These are phyloP conservation scores for Pseudogymnoascus sp. DNA, from an alignment of 2,329 filamentous ascomycete species.

Conservation along the genomic window DNA sequence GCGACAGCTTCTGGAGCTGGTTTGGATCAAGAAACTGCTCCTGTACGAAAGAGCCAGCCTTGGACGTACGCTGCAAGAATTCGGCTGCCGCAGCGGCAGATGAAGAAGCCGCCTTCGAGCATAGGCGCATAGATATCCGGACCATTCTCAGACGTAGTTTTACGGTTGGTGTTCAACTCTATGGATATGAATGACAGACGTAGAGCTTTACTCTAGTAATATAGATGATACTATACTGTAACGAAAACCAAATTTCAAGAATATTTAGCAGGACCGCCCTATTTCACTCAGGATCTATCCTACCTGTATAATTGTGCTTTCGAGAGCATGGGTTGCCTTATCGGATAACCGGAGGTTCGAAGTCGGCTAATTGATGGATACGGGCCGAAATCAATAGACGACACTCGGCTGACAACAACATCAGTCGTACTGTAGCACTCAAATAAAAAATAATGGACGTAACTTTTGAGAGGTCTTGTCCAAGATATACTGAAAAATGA, in stretches of 20 bases:
- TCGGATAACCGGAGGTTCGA: not conserved
- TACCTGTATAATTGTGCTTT: not conserved
- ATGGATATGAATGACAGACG: not conserved
- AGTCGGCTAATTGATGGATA: not conserved
- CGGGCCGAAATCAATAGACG: not conserved
- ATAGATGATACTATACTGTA: not conserved
- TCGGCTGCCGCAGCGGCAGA: not conserved
- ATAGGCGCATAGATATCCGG: not conserved
- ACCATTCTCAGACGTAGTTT: not conserved
- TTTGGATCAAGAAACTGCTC: constrained; percentile 54
- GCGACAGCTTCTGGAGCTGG: constrained; percentile 54
- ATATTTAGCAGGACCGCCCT: not conserved
- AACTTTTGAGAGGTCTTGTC: not conserved
- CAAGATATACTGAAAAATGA: not conserved
- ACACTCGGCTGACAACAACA: not conserved
- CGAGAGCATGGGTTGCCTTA: not conserved
- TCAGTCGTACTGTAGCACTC: not conserved
- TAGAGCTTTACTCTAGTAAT: not conserved
- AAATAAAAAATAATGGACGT: not conserved
- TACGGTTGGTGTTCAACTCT: too few relatives aligned
- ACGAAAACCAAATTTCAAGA: not conserved
- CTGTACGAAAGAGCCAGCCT: not conserved
- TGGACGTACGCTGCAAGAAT: not conserved
- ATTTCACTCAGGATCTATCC: not conserved
- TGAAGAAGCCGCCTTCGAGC: not conserved